Conservation (phyloP, 202 grass and related monocot species). For the Carex sylvatica region DNA sequence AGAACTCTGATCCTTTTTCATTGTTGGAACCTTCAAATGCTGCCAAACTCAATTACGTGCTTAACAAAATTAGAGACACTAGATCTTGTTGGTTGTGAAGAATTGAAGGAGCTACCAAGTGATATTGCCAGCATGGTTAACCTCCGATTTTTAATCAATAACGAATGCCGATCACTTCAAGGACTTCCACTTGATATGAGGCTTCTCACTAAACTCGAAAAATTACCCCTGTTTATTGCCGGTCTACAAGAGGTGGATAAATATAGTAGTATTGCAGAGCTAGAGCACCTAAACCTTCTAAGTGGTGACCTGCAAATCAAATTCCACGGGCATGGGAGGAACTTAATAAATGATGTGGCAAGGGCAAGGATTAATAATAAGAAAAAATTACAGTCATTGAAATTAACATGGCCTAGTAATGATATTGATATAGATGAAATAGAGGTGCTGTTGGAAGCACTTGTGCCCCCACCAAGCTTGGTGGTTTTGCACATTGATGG, state of each 20-base stretch:
- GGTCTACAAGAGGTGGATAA: conserved; percentile 19
- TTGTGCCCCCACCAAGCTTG: conserved; percentile 47
- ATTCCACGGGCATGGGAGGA: conserved; percentile 27
- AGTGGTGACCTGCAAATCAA: conserved; percentile 38
- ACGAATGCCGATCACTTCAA: conserved; percentile 27
- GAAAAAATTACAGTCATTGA: conserved; percentile 37
- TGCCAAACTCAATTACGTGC: conserved; percentile 48
- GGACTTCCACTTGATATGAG: conserved; percentile 40
- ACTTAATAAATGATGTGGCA: conserved; percentile 29
- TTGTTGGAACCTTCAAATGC: conserved; percentile 44
- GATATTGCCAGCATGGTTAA: conserved; percentile 32
- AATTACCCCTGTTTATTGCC: conserved; percentile 41
- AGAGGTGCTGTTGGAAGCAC: conserved; percentile 49
- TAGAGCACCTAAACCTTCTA: conserved; percentile 40
- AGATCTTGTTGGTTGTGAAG: conserved; percentile 40
- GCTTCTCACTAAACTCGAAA: conserved; percentile 47
- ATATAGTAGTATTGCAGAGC: conserved; percentile 40
- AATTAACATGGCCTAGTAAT: conserved; percentile 30
- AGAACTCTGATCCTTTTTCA: conserved; percentile 51
- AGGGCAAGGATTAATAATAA: conserved; percentile 47
- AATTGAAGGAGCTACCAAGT: conserved; percentile 40
- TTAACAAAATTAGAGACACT: conserved; percentile 45
- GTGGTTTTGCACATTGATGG: conserved; percentile 42
- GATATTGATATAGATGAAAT: background rate
- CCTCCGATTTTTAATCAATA: conserved; percentile 46